These are phyloP conservation scores for Tricholoma sp. DNA, from an alignment of 768 basidiomycete genomes.

Conservation along the genomic window DNA sequence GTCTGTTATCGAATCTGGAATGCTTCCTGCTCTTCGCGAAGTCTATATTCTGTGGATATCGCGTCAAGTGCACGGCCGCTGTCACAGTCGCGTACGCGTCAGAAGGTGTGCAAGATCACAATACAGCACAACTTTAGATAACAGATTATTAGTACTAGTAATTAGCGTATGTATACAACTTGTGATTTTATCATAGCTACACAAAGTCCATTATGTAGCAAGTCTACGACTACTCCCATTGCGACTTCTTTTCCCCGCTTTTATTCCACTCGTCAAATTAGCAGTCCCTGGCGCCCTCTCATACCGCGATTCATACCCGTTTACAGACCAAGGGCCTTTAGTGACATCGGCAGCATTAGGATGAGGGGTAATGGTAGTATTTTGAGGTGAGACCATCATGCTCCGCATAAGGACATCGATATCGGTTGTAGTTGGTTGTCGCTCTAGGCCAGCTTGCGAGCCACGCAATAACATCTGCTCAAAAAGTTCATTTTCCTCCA, in stretches of 20 bases:
- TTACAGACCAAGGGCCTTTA: conserved; percentile 32
- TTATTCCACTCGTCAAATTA: conserved; percentile 5
- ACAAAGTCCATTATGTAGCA: background rate
- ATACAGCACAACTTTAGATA: too few species aligned
- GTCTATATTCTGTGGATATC: too few species aligned
- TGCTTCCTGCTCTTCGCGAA: too few species aligned
- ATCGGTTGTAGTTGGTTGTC: conserved; percentile 37
- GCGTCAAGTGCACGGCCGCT: too few species aligned
- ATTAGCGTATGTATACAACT: too few species aligned
- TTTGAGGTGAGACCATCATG: conserved; percentile 40
- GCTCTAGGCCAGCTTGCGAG: conserved; percentile 39
- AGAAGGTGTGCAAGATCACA: too few species aligned
- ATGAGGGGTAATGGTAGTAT: conserved; percentile 5
- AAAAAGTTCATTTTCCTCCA: conserved; percentile 46
- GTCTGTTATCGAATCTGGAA: too few species aligned
- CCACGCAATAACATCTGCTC: conserved; percentile 43
- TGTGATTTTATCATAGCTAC: too few species aligned
- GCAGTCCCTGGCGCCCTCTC: conserved; percentile 6
- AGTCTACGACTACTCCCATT: conserved; percentile 13
- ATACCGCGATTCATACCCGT: conserved; percentile 13
- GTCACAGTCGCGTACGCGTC: too few species aligned
- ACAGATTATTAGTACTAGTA: too few species aligned
- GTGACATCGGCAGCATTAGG: conserved; percentile 16
- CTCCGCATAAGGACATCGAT: conserved; percentile 47
- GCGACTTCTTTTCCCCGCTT: conserved; percentile 17